Evolutionary conservation across 2,329 filamentous ascomycete species (phyloP), one percentile per base, ranked within the genome.

Genomic region (Leptographium radiaticola): DNA sequence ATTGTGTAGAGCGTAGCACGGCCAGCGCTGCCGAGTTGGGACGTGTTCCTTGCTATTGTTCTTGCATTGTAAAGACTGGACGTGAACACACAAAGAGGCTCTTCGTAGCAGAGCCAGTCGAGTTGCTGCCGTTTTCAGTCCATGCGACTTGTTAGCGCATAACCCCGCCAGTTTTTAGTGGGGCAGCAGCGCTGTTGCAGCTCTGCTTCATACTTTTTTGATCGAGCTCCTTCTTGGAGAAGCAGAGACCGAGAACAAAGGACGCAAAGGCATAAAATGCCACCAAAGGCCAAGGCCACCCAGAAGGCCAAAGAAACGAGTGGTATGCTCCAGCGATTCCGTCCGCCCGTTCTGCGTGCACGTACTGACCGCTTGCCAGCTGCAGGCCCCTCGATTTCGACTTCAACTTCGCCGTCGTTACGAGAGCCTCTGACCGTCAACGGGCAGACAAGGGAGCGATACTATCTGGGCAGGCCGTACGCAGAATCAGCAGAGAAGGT

Each of bases 401-500:
- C 25, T 16, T 16, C 25, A 7, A 9, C 42, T 11, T 42, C 56
- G 60, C 61, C 66, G 45, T 58, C 66, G 51, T 65, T 69, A 54
- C 61, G 65, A 36, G 57, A 65, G 6, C 62, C 65, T 11, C 65
- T 68, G 58, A 80, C 77, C 16, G 62, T 79, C 60, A 67, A 68
- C 65, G 72, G 78, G 57, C 73, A 71, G 51, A 71, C 71, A 58
- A 65, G 67, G 55, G 67, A 73, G 55, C 71, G 70, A 55, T 75
- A 72, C 68, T 70, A 72, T 66, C 67, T 70, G 55, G 75, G 74
- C 52, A 76, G 76, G 59, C 76, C 76, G 10, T 63, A 72, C 67
- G 69, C 74, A 55, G 66, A 70, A 55, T 65, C 68, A 36, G 66
- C 71, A 59, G 70, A 74, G 56, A 64, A 73, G 57, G 66, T 66